Evolutionary conservation across 306 rosid genomes (phyloP), one percentile per base, ranked within the genome.

Genomic region (Casuarina glauca): DNA sequence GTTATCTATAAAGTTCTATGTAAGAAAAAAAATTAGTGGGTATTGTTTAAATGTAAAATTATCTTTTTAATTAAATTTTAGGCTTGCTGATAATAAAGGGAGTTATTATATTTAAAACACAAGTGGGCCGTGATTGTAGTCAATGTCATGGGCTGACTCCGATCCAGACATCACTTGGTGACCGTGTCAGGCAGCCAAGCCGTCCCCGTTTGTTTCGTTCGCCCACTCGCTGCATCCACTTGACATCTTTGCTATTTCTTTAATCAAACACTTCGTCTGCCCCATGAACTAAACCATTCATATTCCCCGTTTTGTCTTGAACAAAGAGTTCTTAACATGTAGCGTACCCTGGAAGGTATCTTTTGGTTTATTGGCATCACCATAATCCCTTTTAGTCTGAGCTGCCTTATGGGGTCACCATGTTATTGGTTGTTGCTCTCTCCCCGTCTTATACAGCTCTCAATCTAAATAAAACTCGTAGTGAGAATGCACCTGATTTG

Each of bases 341-440:
- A 19, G 8, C 5, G 42, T 38, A 3, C 16, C 46, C 15, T 57
- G 13, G 3, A 3, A 8, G 39, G 4, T 6, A 36, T 38, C 45
- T 38, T 63, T 16, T 13, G 69, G 44, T 63, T 36, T 63, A 36
- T 63, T 39, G 69, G 46, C 26, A 2, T 5, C 20, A 38, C n/a
- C 38, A 3, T 38, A 63, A 20, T 6, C 38, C 66, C 32, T 60
- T 32, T 32, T 32, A 9, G 32, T 32, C 4, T 5, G 50, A 43
- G 0, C 9, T 42, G 50, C 50, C 48, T 17, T 42, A 74, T 26
- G 77, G 52, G 69, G 80, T 78, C 70, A 60, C 42, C 39, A 20
- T 46, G 41, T 74, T 58, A 73, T 82, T 80, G 82, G 73, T 72
- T 42, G 82, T 82, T 85, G 81, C 43, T 48, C 63, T 17, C 66